A percentile compares a stretch with the other conserved stretches of the same genome.
Conservation (phyloP, 1,139 yeast species). For the Taphrina communis region DNA sequence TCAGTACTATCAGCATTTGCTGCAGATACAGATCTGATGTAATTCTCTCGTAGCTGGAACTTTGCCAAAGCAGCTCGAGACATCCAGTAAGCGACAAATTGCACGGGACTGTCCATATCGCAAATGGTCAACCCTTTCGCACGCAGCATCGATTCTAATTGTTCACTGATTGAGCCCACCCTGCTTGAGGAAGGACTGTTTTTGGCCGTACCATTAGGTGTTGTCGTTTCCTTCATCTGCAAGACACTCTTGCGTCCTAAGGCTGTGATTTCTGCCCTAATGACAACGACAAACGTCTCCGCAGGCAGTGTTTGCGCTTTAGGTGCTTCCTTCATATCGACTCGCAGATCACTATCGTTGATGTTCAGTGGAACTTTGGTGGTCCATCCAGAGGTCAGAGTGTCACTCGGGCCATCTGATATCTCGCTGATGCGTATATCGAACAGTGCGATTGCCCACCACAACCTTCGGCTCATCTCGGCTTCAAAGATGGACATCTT, state of each 20-base stretch:
- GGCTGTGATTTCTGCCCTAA: conserved; percentile 1
- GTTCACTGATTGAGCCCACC: background rate
- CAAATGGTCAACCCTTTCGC: background rate
- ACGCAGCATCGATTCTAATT: background rate
- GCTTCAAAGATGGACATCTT: background rate
- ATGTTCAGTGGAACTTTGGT: background rate
- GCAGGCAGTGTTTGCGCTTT: background rate
- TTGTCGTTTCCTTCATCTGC: background rate
- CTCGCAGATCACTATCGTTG: background rate
- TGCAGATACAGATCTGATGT: background rate
- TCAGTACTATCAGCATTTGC: background rate
- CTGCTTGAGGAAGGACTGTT: background rate
- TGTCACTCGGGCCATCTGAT: background rate
- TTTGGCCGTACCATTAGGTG: background rate
- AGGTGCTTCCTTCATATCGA: conserved; percentile 3
- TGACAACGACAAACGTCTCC: background rate
- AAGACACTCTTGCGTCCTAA: background rate
- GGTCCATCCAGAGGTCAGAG: background rate
- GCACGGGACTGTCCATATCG: conserved; percentile 5
- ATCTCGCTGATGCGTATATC: conserved; percentile 8
- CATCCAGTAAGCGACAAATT: conserved; percentile 1
- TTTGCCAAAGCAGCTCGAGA: conserved; percentile 2
- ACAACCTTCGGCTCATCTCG: background rate
- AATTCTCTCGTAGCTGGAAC: background rate
- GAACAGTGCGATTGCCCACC: conserved; percentile 12